Conservation (phyloP, 2,329 filamentous ascomycete species). For the Diaporthe vexans region DNA sequence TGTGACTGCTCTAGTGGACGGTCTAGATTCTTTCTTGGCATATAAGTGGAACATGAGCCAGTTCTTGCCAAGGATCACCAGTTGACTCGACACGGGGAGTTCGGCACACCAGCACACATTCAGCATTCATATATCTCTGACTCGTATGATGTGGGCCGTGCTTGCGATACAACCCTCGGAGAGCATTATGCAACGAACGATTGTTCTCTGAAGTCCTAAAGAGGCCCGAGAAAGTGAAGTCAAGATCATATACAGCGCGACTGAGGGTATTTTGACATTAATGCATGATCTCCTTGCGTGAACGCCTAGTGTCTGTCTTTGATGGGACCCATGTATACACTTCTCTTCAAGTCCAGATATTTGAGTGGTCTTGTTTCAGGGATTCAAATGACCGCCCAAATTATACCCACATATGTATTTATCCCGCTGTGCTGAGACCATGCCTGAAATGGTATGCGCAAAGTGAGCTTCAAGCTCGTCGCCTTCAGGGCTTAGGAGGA, state of each 20-base stretch:
- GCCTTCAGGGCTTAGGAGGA: neutral
- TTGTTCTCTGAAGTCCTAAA: neutral
- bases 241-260: neutral
- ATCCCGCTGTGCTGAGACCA: no score
- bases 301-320: neutral
- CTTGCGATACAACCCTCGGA: neutral
- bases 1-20: neutral
- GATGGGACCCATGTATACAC: neutral
- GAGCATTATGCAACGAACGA: neutral
- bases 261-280: neutral
- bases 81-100: neutral
- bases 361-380: neutral
- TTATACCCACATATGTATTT: no score
- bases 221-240: neutral
- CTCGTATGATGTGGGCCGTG: neutral
- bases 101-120: neutral
- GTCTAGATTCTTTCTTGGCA: neutral
- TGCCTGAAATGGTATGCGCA: no score
- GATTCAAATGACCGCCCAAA: neutral
- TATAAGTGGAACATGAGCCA: neutral
- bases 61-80: slow-evolving; percentile 10
- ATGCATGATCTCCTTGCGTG: neutral
- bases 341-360: neutral
- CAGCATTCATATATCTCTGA: neutral
- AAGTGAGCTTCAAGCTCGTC: no score